Evolutionary conservation across 2,329 filamentous ascomycete species (phyloP).

Genomic region (Apiospora phragmitis): DNA sequence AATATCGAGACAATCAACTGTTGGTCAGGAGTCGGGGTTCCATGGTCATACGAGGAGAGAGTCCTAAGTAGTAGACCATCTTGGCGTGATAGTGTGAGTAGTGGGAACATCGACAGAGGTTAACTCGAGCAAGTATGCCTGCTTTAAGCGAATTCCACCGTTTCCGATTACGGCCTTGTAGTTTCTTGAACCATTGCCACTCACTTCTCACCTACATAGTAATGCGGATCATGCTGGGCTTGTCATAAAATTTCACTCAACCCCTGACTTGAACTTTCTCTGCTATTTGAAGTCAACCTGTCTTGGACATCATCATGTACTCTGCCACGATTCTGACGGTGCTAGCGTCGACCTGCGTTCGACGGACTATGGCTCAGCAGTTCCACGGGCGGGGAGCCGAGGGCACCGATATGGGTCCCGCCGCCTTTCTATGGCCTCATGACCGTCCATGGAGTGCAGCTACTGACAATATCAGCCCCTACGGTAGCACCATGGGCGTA

Average conservation of each 20-base stretch:
- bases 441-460: conserved; percentile 50
- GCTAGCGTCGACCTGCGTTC: conserved; percentile 16
- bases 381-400: conserved; percentile 29
- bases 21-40: not conserved
- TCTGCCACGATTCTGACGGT: not conserved
- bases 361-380: conserved; percentile 19
- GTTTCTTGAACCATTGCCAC: not conserved
- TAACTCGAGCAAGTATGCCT: not conserved
- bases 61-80: conserved; percentile 22
- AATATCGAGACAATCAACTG: not conserved
- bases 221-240: not conserved
- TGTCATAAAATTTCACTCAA: not conserved
- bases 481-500: conserved; percentile 46
- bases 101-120: not conserved
- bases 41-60: conserved; percentile 6
- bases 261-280: not conserved
- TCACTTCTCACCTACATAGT: not conserved
- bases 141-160: not conserved
- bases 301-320: not conserved
- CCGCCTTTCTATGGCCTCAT: conserved; percentile 55
- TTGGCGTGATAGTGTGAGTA: not conserved
- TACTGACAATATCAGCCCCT: conserved; percentile 52
- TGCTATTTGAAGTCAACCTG: not conserved
- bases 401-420: conserved; percentile 49
- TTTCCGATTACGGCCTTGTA: too few species aligned